phyloP scores from a whole-genome alignment of 2,329 filamentous ascomycete genomes.

The Penicillium fuscoglaucum region DNA sequence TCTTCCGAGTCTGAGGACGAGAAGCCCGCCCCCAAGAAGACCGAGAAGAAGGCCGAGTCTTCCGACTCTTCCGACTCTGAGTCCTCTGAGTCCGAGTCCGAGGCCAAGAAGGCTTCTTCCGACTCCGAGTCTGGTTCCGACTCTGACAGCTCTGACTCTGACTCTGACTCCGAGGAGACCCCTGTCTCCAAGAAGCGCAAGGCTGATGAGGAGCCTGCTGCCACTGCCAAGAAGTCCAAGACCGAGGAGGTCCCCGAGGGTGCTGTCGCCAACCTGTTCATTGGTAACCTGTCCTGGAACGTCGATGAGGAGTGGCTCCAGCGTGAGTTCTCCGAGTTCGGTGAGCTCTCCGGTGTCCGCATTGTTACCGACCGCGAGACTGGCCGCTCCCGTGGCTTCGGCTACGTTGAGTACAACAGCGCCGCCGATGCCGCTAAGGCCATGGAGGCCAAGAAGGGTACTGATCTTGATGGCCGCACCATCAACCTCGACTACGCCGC shows the following conservation, averaged over 20 bases:
- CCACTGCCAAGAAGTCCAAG: slow-evolving; percentile 65
- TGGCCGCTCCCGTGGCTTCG: slow-evolving; percentile 86
- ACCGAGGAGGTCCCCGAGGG: slow-evolving; percentile 37
- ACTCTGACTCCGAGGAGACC: slow-evolving; percentile 32
- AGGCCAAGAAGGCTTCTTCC: slow-evolving; percentile 31
- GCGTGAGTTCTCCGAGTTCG: slow-evolving; percentile 77
- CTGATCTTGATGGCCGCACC: slow-evolving; percentile 70
- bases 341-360: slow-evolving; percentile 69
- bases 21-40: slow-evolving; percentile 38
- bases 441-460: slow-evolving; percentile 70
- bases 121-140: slow-evolving; percentile 28
- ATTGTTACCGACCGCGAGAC: slow-evolving; percentile 80
- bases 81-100: slow-evolving; percentile 34
- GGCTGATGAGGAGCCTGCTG: slow-evolving; percentile 46
- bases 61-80: slow-evolving; percentile 39
- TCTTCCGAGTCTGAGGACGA: slow-evolving; percentile 39
- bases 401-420: slow-evolving; percentile 83
- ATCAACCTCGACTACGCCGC: slow-evolving; percentile 79
- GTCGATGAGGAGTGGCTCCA: slow-evolving; percentile 80
- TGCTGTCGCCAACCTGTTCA: slow-evolving; percentile 68
- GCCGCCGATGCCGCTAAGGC: slow-evolving; percentile 69
- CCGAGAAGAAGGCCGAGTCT: slow-evolving; percentile 32
- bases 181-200: slow-evolving; percentile 51
- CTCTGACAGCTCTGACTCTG: slow-evolving; percentile 34
- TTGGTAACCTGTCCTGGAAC: slow-evolving; percentile 88